Conservation (phyloP, 2,329 filamentous ascomycete genomes). For the Neonectria hederae region DNA sequence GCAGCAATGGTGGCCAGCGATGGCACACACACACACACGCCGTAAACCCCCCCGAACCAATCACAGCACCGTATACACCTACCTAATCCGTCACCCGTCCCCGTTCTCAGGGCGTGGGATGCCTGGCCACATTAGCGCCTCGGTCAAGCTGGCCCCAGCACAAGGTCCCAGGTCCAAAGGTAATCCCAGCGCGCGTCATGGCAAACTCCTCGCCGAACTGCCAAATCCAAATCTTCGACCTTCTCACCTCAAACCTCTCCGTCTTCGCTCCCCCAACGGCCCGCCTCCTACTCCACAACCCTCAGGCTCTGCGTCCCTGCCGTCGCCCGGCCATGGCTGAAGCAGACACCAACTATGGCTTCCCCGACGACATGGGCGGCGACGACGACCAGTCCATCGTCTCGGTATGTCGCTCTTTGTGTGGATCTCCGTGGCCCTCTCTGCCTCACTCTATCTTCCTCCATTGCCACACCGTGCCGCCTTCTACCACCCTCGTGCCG, state of each 20-base stretch:
- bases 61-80: slow-evolving; percentile 31
- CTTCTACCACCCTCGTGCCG: neutral
- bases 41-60: slow-evolving; percentile 25
- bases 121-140: slow-evolving; percentile 35
- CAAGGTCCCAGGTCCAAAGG: slow-evolving; percentile 34
- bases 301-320: slow-evolving; percentile 40
- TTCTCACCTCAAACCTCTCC: slow-evolving; percentile 25
- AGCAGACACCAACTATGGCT: slow-evolving; percentile 56
- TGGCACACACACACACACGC: neutral
- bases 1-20: no score
- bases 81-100: neutral
- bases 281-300: slow-evolving; percentile 28
- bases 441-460: slow-evolving; percentile 7
- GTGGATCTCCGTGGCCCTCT: slow-evolving; percentile 20
- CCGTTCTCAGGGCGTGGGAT: neutral
- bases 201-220: slow-evolving; percentile 37
- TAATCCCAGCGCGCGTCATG: slow-evolving; percentile 44
- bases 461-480: slow-evolving; percentile 25
- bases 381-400: slow-evolving; percentile 61
- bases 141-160: slow-evolving; percentile 30
- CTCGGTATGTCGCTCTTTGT: slow-evolving; percentile 46
- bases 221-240: slow-evolving; percentile 42
- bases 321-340: slow-evolving; percentile 53
- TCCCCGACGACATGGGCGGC: slow-evolving; percentile 55
- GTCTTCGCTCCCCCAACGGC: slow-evolving; percentile 23